Conservation (phyloP, 1,284 basidiomycete species). For the Lentinula novae-zelandiae region DNA sequence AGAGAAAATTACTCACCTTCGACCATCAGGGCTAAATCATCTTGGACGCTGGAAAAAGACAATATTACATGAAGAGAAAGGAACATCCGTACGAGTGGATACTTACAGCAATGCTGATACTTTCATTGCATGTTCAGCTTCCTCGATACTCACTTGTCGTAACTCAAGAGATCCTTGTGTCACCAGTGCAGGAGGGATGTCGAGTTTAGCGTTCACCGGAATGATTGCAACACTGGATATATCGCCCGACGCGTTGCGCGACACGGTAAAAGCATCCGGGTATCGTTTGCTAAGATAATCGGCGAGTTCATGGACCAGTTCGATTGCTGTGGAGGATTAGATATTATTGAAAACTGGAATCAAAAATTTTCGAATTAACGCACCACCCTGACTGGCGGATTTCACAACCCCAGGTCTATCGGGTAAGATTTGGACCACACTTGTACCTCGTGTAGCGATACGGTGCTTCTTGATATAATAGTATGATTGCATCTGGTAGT, state of each 20-base stretch:
- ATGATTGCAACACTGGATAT: constrained; percentile 52
- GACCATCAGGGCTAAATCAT: constrained; percentile 76
- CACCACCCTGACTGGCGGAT: constrained; percentile 55
- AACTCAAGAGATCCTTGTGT: constrained; percentile 2
- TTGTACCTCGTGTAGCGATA: constrained; percentile 11
- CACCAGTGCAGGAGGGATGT: constrained; percentile 34
- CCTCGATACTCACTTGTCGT: constrained; percentile 25
- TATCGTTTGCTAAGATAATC: constrained; percentile 65
- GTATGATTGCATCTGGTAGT: constrained; percentile 12
- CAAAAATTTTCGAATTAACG: constrained; percentile 14
- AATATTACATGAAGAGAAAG: constrained; percentile 7
- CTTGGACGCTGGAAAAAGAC: constrained; percentile 45
- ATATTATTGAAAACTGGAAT: background rate
- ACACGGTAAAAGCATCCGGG: constrained; percentile 52
- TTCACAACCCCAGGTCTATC: constrained; percentile 43
- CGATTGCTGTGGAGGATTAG: constrained; percentile 42
- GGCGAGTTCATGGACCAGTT: constrained; percentile 61
- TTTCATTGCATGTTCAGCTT: constrained; percentile 55
- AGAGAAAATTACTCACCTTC: constrained; percentile 45
- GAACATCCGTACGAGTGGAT: background rate
- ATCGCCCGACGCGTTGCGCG: constrained; percentile 34
- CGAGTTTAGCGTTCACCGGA: constrained; percentile 47
- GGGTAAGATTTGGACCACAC: constrained; percentile 20
- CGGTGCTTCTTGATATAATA: constrained; percentile 14
- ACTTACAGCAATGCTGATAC: constrained; percentile 56